phyloP scores from a whole-genome alignment of 2,329 filamentous ascomycete genomes.

The Fusarium sterilihyphosum region DNA sequence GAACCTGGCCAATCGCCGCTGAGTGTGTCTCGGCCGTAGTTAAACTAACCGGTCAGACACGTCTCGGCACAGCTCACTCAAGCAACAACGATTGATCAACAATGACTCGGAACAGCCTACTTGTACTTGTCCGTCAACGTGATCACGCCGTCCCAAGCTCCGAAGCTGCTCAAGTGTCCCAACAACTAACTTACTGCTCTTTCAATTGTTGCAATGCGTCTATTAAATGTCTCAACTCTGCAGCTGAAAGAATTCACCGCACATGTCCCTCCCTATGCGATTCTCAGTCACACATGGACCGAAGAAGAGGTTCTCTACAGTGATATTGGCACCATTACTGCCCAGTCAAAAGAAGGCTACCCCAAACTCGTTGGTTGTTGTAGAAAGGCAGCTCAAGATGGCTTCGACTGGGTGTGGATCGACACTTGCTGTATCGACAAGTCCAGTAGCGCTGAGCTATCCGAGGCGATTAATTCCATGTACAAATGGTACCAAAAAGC shows the following conservation, averaged over 20 bases:
- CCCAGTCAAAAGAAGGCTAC: background rate
- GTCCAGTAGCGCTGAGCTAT: conserved; percentile 19
- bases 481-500: conserved; percentile 12
- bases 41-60: background rate
- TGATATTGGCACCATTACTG: background rate
- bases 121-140: background rate
- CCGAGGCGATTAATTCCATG: conserved; percentile 21
- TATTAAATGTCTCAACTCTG: conserved; percentile 12
- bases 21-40: background rate
- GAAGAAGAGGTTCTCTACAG: conserved; percentile 11
- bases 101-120: background rate
- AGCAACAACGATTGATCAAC: background rate
- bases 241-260: conserved; percentile 3
- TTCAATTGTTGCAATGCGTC: background rate
- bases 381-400: conserved; percentile 7
- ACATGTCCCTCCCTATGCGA: conserved; percentile 6
- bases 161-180: background rate
- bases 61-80: too few relatives aligned
- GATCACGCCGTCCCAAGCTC: background rate
- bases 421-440: conserved; percentile 27
- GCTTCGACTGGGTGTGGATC: conserved; percentile 11
- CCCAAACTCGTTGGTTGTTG: conserved; percentile 1
- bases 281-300: conserved; percentile 17
- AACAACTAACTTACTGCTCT: background rate
- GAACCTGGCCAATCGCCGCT: background rate